phyloP scores from a whole-genome alignment of 2,329 filamentous ascomycete species.

The Westerdykella ornata region DNA sequence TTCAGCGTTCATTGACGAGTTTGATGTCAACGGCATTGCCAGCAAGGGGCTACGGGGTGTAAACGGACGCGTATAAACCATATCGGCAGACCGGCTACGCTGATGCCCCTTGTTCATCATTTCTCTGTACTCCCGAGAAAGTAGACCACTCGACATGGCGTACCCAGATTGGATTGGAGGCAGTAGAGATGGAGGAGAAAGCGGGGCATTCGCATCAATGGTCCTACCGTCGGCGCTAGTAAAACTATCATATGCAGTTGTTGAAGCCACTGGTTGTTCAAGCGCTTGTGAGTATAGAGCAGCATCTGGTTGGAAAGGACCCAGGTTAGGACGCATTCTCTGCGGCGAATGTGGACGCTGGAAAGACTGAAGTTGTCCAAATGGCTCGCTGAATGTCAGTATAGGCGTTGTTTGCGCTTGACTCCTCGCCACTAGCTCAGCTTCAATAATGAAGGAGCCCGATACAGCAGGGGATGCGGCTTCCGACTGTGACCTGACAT shows the following conservation, averaged over 20 bases:
- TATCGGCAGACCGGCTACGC: slow-evolving; percentile 21
- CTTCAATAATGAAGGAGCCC: slow-evolving; percentile 21
- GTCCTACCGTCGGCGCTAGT: slow-evolving; percentile 11
- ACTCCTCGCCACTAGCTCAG: slow-evolving; percentile 17
- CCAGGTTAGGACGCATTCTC: slow-evolving; percentile 5
- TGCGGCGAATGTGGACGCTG: slow-evolving; percentile 2
- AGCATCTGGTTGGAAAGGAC: slow-evolving; percentile 7
- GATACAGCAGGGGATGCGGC: slow-evolving; percentile 16
- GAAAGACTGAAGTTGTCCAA: slow-evolving; percentile 14
- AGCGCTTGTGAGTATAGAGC: slow-evolving; percentile 17
- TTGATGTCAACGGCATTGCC: slow-evolving; percentile 42
- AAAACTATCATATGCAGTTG: slow-evolving; percentile 13
- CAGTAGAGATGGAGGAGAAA: slow-evolving; percentile 22
- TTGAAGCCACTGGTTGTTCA: slow-evolving; percentile 19
- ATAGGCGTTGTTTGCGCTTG: slow-evolving; percentile 12
- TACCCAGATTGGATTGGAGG: slow-evolving; percentile 17
- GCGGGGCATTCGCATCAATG: slow-evolving; percentile 14
- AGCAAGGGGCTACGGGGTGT: slow-evolving; percentile 41
- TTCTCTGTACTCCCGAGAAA: slow-evolving; percentile 12
- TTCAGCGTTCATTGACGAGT: slow-evolving; percentile 35
- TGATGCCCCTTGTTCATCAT: slow-evolving; percentile 17
- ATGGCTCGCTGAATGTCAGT: slow-evolving; percentile 6
- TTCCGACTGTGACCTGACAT: slow-evolving; percentile 21
- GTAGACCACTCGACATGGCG: slow-evolving; percentile 3
- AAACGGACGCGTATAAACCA: slow-evolving; percentile 29